Evolutionary conservation across 148 eudicot species (phyloP).

Genomic region (Salicornia ramosissima): DNA sequence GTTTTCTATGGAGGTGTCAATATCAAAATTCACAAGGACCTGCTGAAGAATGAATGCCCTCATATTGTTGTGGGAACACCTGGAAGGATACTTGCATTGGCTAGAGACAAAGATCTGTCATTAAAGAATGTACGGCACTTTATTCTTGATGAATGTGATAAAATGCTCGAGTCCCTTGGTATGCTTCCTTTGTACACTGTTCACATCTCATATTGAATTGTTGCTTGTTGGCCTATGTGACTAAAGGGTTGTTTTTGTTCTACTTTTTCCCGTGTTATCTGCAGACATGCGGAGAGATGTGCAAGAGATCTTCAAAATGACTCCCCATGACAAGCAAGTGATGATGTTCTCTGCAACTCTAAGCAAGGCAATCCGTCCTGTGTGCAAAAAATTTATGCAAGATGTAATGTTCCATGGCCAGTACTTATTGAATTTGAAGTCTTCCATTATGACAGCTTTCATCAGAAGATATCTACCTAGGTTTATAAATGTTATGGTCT

Average conservation of each 20-base stretch:
- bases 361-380: conserved; percentile 97
- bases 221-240: not conserved
- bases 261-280: not conserved
- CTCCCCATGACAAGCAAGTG: conserved; percentile 99
- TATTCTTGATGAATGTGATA: conserved; percentile 77
- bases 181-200: not conserved
- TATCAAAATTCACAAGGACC: conserved; percentile 67
- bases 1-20: conserved; percentile 75
- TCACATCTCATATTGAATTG: not conserved
- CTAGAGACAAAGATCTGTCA: conserved; percentile 62
- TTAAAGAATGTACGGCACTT: conserved; percentile 66
- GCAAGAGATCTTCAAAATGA: conserved; percentile 97
- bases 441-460: conserved; percentile 44
- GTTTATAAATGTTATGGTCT: conserved; percentile 32
- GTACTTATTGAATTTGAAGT: conserved; percentile 64
- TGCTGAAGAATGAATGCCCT: conserved; percentile 70
- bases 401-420: conserved; percentile 85
- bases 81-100: conserved; percentile 65
- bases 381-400: conserved; percentile 99
- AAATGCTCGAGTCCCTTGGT: conserved; percentile 84
- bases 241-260: not conserved
- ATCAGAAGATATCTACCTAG: conserved; percentile 32
- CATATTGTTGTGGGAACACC: conserved; percentile 81
- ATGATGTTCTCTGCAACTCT: conserved; percentile 99
- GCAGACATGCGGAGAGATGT: conserved; percentile 97